These are phyloP conservation scores for Stemphylium vesicarium DNA, from an alignment of 2,329 filamentous ascomycete genomes.

Conservation along the genomic window DNA sequence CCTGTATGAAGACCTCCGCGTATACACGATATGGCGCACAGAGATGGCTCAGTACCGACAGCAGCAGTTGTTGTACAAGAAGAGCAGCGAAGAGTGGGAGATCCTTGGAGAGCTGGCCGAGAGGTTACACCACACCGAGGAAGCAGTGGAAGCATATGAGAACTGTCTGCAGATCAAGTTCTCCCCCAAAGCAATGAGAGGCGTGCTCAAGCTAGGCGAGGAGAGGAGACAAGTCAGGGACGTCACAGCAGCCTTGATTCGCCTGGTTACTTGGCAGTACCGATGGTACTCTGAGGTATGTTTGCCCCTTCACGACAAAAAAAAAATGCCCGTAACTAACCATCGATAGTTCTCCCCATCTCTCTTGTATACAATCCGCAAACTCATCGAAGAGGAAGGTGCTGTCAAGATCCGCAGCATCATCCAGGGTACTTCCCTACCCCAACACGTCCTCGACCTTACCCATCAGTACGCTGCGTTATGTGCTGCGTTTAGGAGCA, in stretches of 20 bases:
- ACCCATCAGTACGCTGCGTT: slow-evolving; percentile 96
- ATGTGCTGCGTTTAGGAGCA: slow-evolving; percentile 94
- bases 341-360: slow-evolving; percentile 79
- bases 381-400: slow-evolving; percentile 95
- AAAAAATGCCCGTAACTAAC: slow-evolving; percentile 1
- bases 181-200: slow-evolving; percentile 88
- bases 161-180: slow-evolving; percentile 87
- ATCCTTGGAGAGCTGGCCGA: slow-evolving; percentile 93
- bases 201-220: slow-evolving; percentile 81
- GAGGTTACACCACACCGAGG: slow-evolving; percentile 87
- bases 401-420: slow-evolving; percentile 97
- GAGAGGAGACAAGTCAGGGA: slow-evolving; percentile 78
- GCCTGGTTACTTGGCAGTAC: slow-evolving; percentile 97
- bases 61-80: slow-evolving; percentile 94
- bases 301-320: background rate
- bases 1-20: slow-evolving; percentile 93
- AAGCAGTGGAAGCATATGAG: slow-evolving; percentile 91
- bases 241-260: slow-evolving; percentile 83
- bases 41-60: slow-evolving; percentile 96
- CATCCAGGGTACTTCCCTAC: slow-evolving; percentile 92
- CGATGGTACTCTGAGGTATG: slow-evolving; percentile 93
- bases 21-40: slow-evolving; percentile 99
- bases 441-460: slow-evolving; percentile 89
- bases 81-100: slow-evolving; percentile 97
- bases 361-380: slow-evolving; percentile 84